These are phyloP conservation scores for Cryptomeria japonica DNA, from an alignment of 75 land plant species.

Conservation along the genomic window DNA sequence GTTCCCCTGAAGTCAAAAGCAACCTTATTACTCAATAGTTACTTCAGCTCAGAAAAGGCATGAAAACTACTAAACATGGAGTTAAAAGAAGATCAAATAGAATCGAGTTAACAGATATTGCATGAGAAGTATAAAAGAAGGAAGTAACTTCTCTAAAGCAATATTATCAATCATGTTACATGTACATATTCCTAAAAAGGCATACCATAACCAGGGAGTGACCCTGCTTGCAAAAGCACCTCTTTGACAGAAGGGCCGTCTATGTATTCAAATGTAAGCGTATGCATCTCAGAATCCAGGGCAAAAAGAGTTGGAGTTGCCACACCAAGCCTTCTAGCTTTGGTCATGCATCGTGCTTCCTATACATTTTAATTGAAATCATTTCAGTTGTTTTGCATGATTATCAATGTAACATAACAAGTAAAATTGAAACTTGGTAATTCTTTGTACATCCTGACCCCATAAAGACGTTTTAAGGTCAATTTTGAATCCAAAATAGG, in stretches of 20 bases:
- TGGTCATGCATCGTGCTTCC: slow-evolving; percentile 95
- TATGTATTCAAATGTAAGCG: slow-evolving; percentile 85
- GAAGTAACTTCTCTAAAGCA: not conserved
- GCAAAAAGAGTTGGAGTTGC: slow-evolving; percentile 78
- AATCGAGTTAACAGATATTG: not conserved
- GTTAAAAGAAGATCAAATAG: slow-evolving; percentile 1
- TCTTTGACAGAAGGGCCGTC: slow-evolving; percentile 90
- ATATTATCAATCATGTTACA: not conserved
- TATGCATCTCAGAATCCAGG: slow-evolving; percentile 60
- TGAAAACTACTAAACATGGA: not conserved
- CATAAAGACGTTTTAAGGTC: slow-evolving; percentile 87
- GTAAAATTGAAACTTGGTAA: not conserved
- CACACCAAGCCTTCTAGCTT: slow-evolving; percentile 92
- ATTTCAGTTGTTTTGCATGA: slow-evolving; percentile 2
- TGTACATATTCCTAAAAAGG: not conserved
- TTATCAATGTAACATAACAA: not conserved
- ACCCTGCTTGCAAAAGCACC: slow-evolving; percentile 47
- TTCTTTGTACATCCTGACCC: slow-evolving; percentile 42
- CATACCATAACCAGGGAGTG: slow-evolving; percentile 42
- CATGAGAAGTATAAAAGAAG: not conserved
- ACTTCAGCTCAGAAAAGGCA: not conserved
- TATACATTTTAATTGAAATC: slow-evolving; percentile 18
- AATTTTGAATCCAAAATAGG: slow-evolving; percentile 86
- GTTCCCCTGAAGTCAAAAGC: slow-evolving; percentile 45
- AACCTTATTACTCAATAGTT: not conserved